Evolutionary conservation across 208 protist species (phyloP).

Genomic region (Angomonas deanei): DNA sequence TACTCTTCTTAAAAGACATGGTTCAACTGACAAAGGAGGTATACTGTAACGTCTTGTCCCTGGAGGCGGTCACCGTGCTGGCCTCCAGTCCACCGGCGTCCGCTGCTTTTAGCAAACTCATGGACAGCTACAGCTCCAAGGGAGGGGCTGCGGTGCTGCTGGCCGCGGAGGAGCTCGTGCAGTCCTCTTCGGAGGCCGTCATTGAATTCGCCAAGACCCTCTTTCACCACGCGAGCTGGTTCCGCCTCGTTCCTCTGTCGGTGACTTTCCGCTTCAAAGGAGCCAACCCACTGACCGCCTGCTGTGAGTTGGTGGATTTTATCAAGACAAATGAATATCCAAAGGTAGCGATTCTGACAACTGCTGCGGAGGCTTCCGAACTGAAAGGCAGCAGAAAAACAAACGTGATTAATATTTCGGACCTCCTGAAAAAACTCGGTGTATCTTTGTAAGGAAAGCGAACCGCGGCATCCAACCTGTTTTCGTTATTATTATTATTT

Average conservation of each 20-base stretch:
- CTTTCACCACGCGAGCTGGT: conserved; percentile 37
- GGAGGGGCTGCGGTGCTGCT: conserved; percentile 50
- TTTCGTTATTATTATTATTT: conserved; percentile 5
- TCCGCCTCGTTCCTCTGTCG: conserved; percentile 47
- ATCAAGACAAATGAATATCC: conserved; percentile 31
- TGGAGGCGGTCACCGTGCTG: conserved; percentile 29
- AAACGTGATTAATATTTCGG: too few relatives aligned
- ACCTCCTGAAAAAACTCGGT: too few relatives aligned
- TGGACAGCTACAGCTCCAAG: conserved; percentile 58
- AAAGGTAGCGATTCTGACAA: conserved; percentile 47
- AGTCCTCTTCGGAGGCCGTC: too few relatives aligned
- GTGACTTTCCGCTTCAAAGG: conserved; percentile 49
- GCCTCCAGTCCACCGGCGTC: conserved; percentile 20
- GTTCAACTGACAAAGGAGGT: conserved; percentile 24
- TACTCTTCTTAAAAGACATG: not conserved
- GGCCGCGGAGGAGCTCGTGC: conserved; percentile 35
- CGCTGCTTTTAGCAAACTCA: conserved; percentile 70
- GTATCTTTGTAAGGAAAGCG: not conserved
- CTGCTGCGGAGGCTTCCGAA: too few relatives aligned
- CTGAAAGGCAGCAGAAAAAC: too few relatives aligned
- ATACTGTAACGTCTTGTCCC: conserved; percentile 65
- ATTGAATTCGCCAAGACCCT: too few relatives aligned
- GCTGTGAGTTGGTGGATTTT: conserved; percentile 37
- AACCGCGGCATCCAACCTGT: not conserved
- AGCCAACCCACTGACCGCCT: not conserved